A percentile compares a stretch with the other conserved stretches of the same genome.
Evolutionary conservation across 345 rosid species (phyloP).

Genomic region (Eucalyptus dawsonii): DNA sequence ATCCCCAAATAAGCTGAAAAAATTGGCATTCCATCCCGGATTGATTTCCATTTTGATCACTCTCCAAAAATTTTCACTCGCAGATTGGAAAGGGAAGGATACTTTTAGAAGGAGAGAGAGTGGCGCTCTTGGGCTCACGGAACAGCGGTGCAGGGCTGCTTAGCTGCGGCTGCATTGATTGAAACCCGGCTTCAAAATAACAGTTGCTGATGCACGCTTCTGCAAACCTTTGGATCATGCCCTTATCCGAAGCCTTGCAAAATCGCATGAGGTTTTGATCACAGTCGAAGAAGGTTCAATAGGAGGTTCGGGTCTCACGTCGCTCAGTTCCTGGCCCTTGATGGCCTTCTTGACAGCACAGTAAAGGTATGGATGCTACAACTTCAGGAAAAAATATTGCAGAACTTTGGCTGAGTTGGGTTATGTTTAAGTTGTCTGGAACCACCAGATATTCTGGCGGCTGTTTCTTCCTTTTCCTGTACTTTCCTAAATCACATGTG

Average conservation of each 20-base stretch:
- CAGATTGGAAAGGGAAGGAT: conserved; percentile 88
- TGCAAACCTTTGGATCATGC: conserved; percentile 80
- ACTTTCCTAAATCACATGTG: neutral
- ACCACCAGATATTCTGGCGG: neutral
- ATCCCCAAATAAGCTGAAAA: neutral
- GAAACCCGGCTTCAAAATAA: conserved; percentile 36
- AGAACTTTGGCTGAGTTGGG: neutral
- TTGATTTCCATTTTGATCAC: neutral
- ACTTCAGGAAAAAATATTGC: neutral
- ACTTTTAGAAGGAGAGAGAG: conserved; percentile 81
- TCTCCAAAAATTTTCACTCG: neutral
- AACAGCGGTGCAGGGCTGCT: conserved; percentile 75
- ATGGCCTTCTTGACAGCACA: conserved; percentile 84
- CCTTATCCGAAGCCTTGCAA: conserved; percentile 75
- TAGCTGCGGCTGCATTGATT: conserved; percentile 62
- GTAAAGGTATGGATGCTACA: conserved; percentile 43
- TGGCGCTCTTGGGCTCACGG: conserved; percentile 89
- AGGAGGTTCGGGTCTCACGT: conserved; percentile 95
- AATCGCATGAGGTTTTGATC: conserved; percentile 67
- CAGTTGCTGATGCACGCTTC: conserved; percentile 89
- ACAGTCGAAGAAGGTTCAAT: conserved; percentile 97
- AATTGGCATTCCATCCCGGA: neutral
- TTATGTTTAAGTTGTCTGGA: neutral
- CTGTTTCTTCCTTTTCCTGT: neutral
- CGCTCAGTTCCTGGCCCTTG: conserved; percentile 84